Evolutionary conservation across 2,329 filamentous ascomycete species (phyloP), one percentile per base, ranked within the genome.

Genomic region (Aspergillus quadricinctus): DNA sequence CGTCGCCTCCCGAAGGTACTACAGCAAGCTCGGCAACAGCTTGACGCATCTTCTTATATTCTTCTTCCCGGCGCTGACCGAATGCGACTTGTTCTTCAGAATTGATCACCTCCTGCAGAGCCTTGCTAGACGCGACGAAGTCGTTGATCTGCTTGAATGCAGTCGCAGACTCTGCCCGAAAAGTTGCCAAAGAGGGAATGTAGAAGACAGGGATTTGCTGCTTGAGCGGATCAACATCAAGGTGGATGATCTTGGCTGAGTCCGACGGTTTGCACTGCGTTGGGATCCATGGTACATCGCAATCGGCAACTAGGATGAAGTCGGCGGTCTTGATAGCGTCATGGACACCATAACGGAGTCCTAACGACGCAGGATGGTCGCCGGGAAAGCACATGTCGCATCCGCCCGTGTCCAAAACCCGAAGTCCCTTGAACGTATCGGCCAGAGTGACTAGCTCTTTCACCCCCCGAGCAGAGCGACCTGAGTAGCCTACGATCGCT

Each of bases 231-330:
- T 89, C 87, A 37, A 83, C 77, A 62, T 89, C 87, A 50, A 89
- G 77, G 63, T 89, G 86, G 56, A 83, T 81, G 60, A 89, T 83
- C 57, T 79, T 83, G 2, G 85, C 81, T 6, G 77, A 73, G 1
- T 76, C 71, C 3, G 76, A 79, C 0, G 86, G 86, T 48, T 80
- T 80, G 73, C 82, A 86, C 58, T 85, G 84, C 0, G 90, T 94
- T n/a, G 88, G 86, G 54, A 97, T 92, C 91, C 92, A 97, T 0
- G 92, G 92, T 0, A 96, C 91, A 68, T 97, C 92, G 61, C 91
- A 95, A 72, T 97, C 89, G 25, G 96, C 69, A 2, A 96, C 87
- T 1, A 97, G 63, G 57, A 97, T 95, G 10, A 91, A 83, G 70
- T 97, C 93, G 0, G 92, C 90, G 0, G 84, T 84, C 57, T 80